Evolutionary conservation across 768 basidiomycete species (phyloP).

Genomic region (Termitomyces bulborhizus): DNA sequence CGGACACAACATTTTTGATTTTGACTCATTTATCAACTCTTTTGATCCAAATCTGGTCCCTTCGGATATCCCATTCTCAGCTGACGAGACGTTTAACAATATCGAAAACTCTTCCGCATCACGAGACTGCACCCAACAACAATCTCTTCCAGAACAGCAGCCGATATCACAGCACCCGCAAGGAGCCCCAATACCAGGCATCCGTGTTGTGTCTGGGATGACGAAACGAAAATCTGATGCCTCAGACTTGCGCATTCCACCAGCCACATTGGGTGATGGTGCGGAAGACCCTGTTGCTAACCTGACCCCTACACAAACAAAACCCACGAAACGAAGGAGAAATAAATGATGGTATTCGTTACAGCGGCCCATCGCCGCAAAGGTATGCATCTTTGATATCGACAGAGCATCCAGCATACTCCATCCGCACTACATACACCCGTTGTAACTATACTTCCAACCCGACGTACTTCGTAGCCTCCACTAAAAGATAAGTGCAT

Average conservation of each 20-base stretch:
- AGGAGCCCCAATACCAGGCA: slow-evolving; percentile 9
- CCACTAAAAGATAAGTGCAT: slow-evolving; percentile 7
- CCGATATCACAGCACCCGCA: slow-evolving; percentile 1
- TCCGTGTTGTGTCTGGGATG: slow-evolving; percentile 1
- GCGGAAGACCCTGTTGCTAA: background rate
- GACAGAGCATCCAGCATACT: background rate
- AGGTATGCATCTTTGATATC: background rate
- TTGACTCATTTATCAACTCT: slow-evolving; percentile 13
- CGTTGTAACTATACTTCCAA: background rate
- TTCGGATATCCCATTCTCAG: background rate
- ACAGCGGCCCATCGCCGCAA: background rate
- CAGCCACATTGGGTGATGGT: background rate
- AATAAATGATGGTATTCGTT: slow-evolving; percentile 11
- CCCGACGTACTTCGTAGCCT: background rate
- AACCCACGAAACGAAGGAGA: slow-evolving; percentile 14
- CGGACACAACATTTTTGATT: slow-evolving; percentile 8
- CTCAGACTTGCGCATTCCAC: slow-evolving; percentile 8
- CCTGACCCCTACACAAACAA: background rate
- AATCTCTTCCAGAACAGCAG: background rate
- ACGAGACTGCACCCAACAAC: background rate
- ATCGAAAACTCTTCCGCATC: background rate
- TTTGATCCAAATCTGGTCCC: background rate
- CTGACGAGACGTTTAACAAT: slow-evolving; percentile 4
- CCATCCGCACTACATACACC: background rate
- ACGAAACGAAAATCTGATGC: slow-evolving; percentile 15